These are phyloP conservation scores for Boletus rubroflammeus DNA, from an alignment of 768 basidiomycete genomes.

Conservation along the genomic window DNA sequence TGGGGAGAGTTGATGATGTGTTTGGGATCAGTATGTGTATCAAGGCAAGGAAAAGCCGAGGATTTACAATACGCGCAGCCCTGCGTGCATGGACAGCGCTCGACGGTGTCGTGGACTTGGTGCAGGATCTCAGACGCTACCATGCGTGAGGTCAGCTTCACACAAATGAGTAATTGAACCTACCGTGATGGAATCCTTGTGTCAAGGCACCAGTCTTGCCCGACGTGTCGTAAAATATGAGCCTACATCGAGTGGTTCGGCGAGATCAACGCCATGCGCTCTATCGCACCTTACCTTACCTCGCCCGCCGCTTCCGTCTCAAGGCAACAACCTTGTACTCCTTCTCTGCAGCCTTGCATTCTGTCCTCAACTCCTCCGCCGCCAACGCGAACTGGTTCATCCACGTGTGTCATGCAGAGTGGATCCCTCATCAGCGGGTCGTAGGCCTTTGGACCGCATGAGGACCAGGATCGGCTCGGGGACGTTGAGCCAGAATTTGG, in stretches of 20 bases:
- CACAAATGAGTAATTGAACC: neutral
- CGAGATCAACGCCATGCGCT: neutral
- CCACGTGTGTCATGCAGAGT: conserved; percentile 71
- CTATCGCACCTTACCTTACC: conserved; percentile 14
- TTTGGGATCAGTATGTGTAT: neutral
- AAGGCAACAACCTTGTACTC: conserved; percentile 57
- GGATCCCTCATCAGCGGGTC: conserved; percentile 77
- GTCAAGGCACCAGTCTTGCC: conserved; percentile 72
- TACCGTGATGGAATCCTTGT: conserved; percentile 46
- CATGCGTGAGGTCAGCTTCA: neutral
- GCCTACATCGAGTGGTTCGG: conserved; percentile 35
- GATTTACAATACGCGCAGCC: conserved; percentile 70
- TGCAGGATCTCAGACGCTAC: conserved; percentile 55
- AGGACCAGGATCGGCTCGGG: conserved; percentile 49
- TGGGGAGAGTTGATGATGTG: conserved; percentile 22
- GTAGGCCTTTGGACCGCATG: conserved; percentile 47
- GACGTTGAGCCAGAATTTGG: conserved; percentile 79
- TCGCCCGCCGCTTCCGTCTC: conserved; percentile 59
- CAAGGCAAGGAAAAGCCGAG: neutral
- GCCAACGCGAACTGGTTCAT: conserved; percentile 71
- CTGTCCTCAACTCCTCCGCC: conserved; percentile 55
- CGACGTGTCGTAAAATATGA: conserved; percentile 79
- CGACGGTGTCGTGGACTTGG: conserved; percentile 55
- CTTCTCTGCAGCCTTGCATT: conserved; percentile 69
- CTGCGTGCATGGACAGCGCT: conserved; percentile 58